Conservation (phyloP, 2,329 filamentous ascomycete species). For the Hymenoscyphus albidus region DNA sequence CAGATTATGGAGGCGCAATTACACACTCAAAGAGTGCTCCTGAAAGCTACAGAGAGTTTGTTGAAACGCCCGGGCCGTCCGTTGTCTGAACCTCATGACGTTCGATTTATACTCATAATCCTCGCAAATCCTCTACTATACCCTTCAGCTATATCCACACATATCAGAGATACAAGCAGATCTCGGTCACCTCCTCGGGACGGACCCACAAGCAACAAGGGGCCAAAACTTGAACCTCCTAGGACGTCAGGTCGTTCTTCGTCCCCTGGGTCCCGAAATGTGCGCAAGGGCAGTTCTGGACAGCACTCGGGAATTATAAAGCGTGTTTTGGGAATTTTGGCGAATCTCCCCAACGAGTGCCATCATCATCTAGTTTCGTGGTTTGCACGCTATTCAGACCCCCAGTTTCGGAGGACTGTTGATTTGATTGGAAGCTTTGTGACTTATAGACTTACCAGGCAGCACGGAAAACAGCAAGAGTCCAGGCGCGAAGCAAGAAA, state of each 20-base stretch:
- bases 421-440: constrained; percentile 76
- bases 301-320: constrained; percentile 83
- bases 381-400: constrained; percentile 67
- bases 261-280: constrained; percentile 15
- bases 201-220: constrained; percentile 9
- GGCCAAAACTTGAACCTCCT: constrained; percentile 8
- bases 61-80: constrained; percentile 74
- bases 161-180: constrained; percentile 14
- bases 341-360: constrained; percentile 70
- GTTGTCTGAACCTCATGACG: constrained; percentile 63
- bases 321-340: constrained; percentile 73
- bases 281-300: constrained; percentile 41
- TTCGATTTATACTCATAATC: constrained; percentile 74
- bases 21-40: constrained; percentile 63
- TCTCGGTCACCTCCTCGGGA: constrained; percentile 29
- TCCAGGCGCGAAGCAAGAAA: constrained; percentile 57
- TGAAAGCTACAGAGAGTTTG: constrained; percentile 75
- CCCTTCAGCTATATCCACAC: constrained; percentile 33
- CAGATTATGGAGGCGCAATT: constrained; percentile 59
- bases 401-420: constrained; percentile 67
- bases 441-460: constrained; percentile 71
- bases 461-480: constrained; percentile 63
- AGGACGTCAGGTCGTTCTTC: constrained; percentile 11
- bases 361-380: constrained; percentile 75
- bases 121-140: constrained; percentile 75